phyloP scores from a whole-genome alignment of 129 eudicot genomes.

The Apium graveolens region DNA sequence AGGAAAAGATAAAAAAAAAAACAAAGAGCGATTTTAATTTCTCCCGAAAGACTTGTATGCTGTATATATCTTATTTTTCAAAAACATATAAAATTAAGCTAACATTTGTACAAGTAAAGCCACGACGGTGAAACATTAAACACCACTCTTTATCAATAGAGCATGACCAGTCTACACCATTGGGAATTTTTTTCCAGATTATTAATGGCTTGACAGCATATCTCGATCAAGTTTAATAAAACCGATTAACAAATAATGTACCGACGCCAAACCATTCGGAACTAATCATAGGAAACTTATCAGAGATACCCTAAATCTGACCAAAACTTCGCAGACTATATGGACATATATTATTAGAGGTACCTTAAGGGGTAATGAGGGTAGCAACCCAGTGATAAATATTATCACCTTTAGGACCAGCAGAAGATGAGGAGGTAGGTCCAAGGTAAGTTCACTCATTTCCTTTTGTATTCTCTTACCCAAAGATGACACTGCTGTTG shows the following conservation, averaged over 20 bases:
- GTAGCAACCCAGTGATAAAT: slow-evolving; percentile 99
- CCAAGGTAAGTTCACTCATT: slow-evolving; percentile 64
- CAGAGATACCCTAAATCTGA: too few species aligned
- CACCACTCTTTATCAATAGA: too few species aligned
- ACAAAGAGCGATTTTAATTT: not conserved
- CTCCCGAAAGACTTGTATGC: not conserved
- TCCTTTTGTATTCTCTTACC: slow-evolving; percentile 95
- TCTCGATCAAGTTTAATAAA: too few species aligned
- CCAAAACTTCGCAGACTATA: too few species aligned
- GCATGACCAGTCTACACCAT: too few species aligned
- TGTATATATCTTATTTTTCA: too few species aligned
- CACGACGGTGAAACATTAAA: not conserved
- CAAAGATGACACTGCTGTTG: slow-evolving; percentile 72
- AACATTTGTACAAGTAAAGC: not conserved
- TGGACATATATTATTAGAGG: too few species aligned
- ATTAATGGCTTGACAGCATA: too few species aligned
- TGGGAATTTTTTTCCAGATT: too few species aligned
- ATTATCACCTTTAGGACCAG: slow-evolving; percentile 97
- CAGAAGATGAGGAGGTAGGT: slow-evolving; percentile 82
- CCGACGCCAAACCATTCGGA: too few species aligned
- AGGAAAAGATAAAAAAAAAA: not conserved
- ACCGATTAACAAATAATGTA: too few species aligned
- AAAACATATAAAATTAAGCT: not conserved
- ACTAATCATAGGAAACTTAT: too few species aligned
- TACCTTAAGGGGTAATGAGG: slow-evolving; percentile 81